Base-by-base conservation (phyloP, 495 filamentous ascomycete species). In the Opeltia flavorubescens region DNA sequence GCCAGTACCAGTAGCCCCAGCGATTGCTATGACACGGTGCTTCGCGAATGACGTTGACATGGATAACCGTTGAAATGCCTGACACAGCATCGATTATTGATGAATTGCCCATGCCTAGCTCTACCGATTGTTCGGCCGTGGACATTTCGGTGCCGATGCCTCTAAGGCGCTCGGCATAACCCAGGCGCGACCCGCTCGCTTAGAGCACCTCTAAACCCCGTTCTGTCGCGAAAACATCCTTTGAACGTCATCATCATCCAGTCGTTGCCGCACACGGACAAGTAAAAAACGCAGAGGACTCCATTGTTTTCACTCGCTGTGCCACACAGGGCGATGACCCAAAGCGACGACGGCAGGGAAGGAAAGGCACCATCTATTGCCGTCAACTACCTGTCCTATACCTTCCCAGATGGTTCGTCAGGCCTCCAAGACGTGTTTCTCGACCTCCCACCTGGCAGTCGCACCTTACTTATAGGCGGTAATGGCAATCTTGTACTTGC, bases 1-100 rank as follows among this genome's bases (percentile, higher is more conserved):
- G 30, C 91, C 91, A 4, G 89, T 95, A 46, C 93, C 91, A 30
- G 91, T 98, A 29, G 93, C 85, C 29, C 91, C 91, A 29, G 95
- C 72, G 38, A 98, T 76, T 29, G 84, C 77, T 52, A 98, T 76
- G 48, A 96, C 69, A 21, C 87, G 84, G 46, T 59, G 35, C 23
- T n/a, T 24, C 2, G 43, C 28, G 5, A 13, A 26, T 6, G n/a
- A 27, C 5, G 27, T 27, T 5, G 43, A 47, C 49, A 51, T 55
- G 5, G 21, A 8, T 24, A 46, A 30, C 8, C 38, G 29, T 20
- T 41, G 26, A 33, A 24, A n/a, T 24, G 20, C 18, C 8, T 12
- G 18, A 26, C 11, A 36, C 24, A 53, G 35, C 50, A 50, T 50
- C n/a, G n/a, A n/a, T n/a, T n/a, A n/a, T n/a, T n/a, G n/a, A n/a